These are phyloP conservation scores for Paxillus ammoniavirescens DNA, from an alignment of 768 basidiomycete genomes.

Conservation along the genomic window DNA sequence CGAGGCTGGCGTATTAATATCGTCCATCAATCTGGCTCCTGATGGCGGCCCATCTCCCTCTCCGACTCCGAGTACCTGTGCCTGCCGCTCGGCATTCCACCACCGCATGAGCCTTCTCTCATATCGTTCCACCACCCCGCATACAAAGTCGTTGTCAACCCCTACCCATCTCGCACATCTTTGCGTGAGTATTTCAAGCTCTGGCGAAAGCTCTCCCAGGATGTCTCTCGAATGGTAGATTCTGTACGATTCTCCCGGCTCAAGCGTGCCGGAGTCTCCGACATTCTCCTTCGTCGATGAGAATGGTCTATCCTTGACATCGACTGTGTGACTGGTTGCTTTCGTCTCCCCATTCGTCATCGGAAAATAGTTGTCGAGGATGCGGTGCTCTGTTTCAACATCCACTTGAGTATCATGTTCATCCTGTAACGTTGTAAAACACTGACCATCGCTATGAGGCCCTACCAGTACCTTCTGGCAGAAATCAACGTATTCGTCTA, in stretches of 20 bases:
- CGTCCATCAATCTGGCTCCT: neutral
- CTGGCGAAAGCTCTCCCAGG: conserved; percentile 53
- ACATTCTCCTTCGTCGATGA: conserved; percentile 8
- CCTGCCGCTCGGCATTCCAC: conserved; percentile 35
- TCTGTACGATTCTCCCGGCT: conserved; percentile 59
- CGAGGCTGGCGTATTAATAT: conserved; percentile 12
- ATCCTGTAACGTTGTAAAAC: conserved; percentile 9
- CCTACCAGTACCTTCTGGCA: conserved; percentile 54
- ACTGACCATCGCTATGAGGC: conserved; percentile 24
- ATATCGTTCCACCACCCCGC: conserved; percentile 56
- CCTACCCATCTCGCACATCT: conserved; percentile 57
- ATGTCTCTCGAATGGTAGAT: conserved; percentile 71
- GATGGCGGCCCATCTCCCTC: conserved; percentile 7
- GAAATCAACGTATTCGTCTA: conserved; percentile 68
- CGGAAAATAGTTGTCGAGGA: conserved; percentile 45
- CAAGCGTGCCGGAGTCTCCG: conserved; percentile 17
- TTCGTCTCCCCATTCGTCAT: conserved; percentile 13
- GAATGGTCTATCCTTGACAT: conserved; percentile 6
- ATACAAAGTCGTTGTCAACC: conserved; percentile 49
- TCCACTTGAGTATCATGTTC: conserved; percentile 10
- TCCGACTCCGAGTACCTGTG: conserved; percentile 10
- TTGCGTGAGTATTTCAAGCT: conserved; percentile 49
- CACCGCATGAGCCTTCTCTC: conserved; percentile 62
- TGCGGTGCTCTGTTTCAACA: conserved; percentile 23
- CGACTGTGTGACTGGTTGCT: neutral